These are phyloP conservation scores for Synchytrium microbalum DNA, from an alignment of 371 early-diverging fungal genomes.

Conservation along the genomic window DNA sequence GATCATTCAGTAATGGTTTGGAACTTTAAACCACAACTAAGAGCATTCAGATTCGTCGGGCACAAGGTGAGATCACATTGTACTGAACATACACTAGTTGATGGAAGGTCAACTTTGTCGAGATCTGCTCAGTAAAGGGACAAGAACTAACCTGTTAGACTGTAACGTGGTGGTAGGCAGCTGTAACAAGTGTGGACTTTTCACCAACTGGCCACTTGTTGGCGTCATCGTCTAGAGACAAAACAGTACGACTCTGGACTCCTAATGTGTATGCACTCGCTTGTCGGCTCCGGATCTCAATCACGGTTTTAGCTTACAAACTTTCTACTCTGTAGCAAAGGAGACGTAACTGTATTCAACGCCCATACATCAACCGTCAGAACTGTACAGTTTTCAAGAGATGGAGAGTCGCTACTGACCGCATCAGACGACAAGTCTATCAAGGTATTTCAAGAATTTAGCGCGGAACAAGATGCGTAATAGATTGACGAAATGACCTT, in stretches of 20 bases:
- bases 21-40: conserved; percentile 46
- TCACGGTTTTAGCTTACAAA: background rate
- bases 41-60: conserved; percentile 45
- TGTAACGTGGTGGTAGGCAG: conserved; percentile 30
- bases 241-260: conserved; percentile 47
- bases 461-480: too few species aligned
- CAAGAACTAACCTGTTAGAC: too few species aligned
- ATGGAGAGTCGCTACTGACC: conserved; percentile 35
- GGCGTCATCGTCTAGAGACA: conserved; percentile 38
- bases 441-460: conserved; percentile 36
- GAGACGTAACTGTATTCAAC: conserved; percentile 46
- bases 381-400: conserved; percentile 41
- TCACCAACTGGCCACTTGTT: conserved; percentile 32
- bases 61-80: conserved; percentile 35
- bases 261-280: conserved; percentile 34
- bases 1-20: conserved; percentile 48
- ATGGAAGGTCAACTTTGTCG: too few species aligned
- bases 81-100: too few species aligned
- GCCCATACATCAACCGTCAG: conserved; percentile 49
- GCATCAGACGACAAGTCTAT: conserved; percentile 46
- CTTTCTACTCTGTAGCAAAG: conserved; percentile 29
- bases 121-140: too few species aligned
- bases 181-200: conserved; percentile 42
- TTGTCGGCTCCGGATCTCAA: background rate
- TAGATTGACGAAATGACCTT: too few species aligned